A percentile compares a stretch with the other conserved stretches of the same genome.
phyloP scores from a whole-genome alignment of 2,329 filamentous ascomycete species.

The Calonectria hawksworthii region DNA sequence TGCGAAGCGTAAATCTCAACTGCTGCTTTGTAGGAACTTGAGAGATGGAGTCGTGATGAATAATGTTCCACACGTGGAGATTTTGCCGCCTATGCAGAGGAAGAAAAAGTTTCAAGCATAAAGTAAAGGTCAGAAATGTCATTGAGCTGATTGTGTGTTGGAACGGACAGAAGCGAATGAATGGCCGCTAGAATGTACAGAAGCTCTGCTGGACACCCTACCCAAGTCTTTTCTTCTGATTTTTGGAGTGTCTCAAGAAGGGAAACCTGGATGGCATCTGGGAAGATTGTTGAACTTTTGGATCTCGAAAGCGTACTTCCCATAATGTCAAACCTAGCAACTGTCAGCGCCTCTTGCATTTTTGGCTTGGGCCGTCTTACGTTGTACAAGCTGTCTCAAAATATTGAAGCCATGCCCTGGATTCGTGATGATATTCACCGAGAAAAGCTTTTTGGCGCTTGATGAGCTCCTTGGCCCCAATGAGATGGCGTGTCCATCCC shows the following conservation, averaged over 20 bases:
- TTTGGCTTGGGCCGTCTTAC: neutral
- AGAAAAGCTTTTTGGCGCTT: constrained; percentile 6
- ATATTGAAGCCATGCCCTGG: constrained; percentile 15
- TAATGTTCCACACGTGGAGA: constrained; percentile 17
- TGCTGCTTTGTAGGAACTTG: constrained; percentile 23
- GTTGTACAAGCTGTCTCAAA: constrained; percentile 32
- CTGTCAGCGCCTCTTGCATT: neutral
- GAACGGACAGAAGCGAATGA: neutral
- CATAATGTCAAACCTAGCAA: constrained; percentile 20
- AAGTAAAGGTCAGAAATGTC: neutral
- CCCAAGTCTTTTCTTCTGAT: constrained; percentile 31
- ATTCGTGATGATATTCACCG: neutral
- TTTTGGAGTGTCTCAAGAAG: constrained; percentile 21
- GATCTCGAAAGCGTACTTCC: constrained; percentile 20
- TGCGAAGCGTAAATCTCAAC: constrained; percentile 22
- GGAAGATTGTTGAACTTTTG: neutral
- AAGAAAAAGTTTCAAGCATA: constrained; percentile 8
- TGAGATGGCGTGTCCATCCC: constrained; percentile 25
- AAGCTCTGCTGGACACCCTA: constrained; percentile 27
- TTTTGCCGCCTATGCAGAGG: constrained; percentile 7
- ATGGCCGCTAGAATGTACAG: constrained; percentile 12
- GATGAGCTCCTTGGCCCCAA: constrained; percentile 23
- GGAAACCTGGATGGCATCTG: neutral
- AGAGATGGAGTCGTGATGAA: constrained; percentile 18
- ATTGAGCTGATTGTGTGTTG: neutral